Evolutionary conservation across 371 early-diverging fungal genomes (phyloP).

Genomic region (Mucor plumbeus): DNA sequence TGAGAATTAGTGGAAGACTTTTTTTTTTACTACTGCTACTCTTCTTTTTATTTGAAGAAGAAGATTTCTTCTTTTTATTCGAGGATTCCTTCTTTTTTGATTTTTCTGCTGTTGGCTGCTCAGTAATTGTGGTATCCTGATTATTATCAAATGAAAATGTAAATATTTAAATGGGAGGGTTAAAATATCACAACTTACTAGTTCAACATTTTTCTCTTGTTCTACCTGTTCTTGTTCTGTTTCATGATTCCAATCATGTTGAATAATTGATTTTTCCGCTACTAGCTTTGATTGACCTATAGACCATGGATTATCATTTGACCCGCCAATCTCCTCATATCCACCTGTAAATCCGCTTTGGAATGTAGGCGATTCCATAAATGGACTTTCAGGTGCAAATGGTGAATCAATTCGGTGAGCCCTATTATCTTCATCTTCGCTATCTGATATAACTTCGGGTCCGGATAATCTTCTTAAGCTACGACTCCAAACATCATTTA

Average conservation of each 20-base stretch:
- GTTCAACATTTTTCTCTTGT: neutral
- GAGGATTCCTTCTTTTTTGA: slow-evolving; percentile 2
- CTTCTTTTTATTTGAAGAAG: neutral
- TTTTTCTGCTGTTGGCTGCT: slow-evolving; percentile 1
- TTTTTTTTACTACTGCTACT: neutral
- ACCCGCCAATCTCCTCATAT: slow-evolving; percentile 41
- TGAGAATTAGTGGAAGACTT: neutral
- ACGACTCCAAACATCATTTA: slow-evolving; percentile 32
- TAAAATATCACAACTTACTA: neutral
- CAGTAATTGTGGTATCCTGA: neutral
- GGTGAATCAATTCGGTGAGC: neutral
- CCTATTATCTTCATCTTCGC: slow-evolving; percentile 35
- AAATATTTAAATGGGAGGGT: neutral
- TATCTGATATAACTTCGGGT: slow-evolving; percentile 28
- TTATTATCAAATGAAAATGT: neutral
- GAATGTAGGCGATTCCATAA: slow-evolving; percentile 15
- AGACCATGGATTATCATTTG: slow-evolving; percentile 36
- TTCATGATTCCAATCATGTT: slow-evolving; percentile 2
- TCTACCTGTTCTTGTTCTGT: neutral
- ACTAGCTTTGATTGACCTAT: slow-evolving; percentile 1
- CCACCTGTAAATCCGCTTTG: slow-evolving; percentile 4
- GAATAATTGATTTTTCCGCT: neutral
- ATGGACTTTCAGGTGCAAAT: slow-evolving; percentile 6
- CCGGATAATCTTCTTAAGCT: slow-evolving; percentile 15
- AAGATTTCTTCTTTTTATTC: slow-evolving; percentile 3